Base-by-base conservation (phyloP, 371 early-diverging fungal genomes). In the Haplosporangium sp. region DNA sequence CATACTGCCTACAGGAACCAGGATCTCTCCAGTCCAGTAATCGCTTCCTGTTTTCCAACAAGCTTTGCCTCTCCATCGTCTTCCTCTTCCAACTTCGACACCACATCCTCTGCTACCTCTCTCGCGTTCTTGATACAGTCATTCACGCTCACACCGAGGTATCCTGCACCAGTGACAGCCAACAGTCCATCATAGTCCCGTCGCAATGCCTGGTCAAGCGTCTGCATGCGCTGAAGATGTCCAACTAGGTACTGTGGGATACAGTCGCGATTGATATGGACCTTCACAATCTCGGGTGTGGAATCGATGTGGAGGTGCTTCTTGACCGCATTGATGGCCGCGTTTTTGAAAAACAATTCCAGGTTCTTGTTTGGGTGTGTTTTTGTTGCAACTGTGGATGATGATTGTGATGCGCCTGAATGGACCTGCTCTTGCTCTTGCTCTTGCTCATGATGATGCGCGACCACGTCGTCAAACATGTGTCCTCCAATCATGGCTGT, bases 401-500 rank as follows among this genome's bases (percentile, higher is more conserved):
- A n/a, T n/a, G 67, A 59, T 12, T 14, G 23, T 23, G 12, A n/a
- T 3, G 51, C 21, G 13, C 45, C 38, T 41, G 29, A 29, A 29
- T 29, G 29, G 29, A 2, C 29, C 29, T 29, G 29, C 2, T 29
- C 29, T 4, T 29, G 29, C 4, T 29, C 29, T 29, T 68, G 42
- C 46, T 23, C n/a, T 6, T 1, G 37, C 6, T 23, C 18, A 14
- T 16, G 16, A 4, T 56, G 73, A 40, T 43, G 55, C 1, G 65
- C 62, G n/a, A 69, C 55, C 2, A 69, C 75, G 36, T 86, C 81
- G 6, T 83, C 58, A 85, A 95, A 96, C 59, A 85, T 83, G 58
- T 92, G 87, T 1, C 97, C 98, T 59, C 98, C 98, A 52, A 97
- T 85, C 98, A 98, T 97, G 37, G 91, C 95, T 0, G 97, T 97